These are phyloP conservation scores for Skeletonema menzelii DNA, from an alignment of 108 stramenopile species.

Conservation along the genomic window DNA sequence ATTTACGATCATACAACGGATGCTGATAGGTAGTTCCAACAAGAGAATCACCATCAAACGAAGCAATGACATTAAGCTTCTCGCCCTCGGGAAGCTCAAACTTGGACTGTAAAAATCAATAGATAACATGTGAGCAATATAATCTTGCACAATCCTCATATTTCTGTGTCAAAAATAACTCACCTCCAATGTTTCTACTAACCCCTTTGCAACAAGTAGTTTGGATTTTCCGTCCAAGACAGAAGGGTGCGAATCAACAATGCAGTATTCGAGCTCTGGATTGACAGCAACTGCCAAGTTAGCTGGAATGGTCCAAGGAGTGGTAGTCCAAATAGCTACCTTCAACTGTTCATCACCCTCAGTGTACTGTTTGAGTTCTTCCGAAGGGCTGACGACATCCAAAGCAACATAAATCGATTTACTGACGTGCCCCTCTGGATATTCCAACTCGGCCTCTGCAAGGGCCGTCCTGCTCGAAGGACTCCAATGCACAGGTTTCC, in stretches of 20 bases:
- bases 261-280: slow-evolving; percentile 87
- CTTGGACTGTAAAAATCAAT: slow-evolving; percentile 48
- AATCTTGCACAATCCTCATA: neutral
- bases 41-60: slow-evolving; percentile 64
- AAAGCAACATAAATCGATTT: slow-evolving; percentile 94
- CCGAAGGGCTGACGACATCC: slow-evolving; percentile 67
- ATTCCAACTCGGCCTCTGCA: slow-evolving; percentile 99
- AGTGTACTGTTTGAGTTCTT: slow-evolving; percentile 56
- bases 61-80: slow-evolving; percentile 57
- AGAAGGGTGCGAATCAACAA: slow-evolving; percentile 61
- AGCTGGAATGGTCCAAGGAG: slow-evolving; percentile 93
- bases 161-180: slow-evolving; percentile 13
- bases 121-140: neutral
- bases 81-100: slow-evolving; percentile 75
- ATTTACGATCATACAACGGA: slow-evolving; percentile 84
- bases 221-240: slow-evolving; percentile 64
- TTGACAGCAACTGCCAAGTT: slow-evolving; percentile 96
- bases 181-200: slow-evolving; percentile 72
- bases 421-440: slow-evolving; percentile 93
- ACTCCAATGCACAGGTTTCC: slow-evolving; percentile 99
- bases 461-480: slow-evolving; percentile 95
- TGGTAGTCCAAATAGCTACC: slow-evolving; percentile 94
- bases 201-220: slow-evolving; percentile 78
- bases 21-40: slow-evolving; percentile 82
- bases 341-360: slow-evolving; percentile 57